These are phyloP conservation scores for Aspergillus fumigatiaffinis DNA, from an alignment of 2,329 filamentous ascomycete species.

Conservation along the genomic window DNA sequence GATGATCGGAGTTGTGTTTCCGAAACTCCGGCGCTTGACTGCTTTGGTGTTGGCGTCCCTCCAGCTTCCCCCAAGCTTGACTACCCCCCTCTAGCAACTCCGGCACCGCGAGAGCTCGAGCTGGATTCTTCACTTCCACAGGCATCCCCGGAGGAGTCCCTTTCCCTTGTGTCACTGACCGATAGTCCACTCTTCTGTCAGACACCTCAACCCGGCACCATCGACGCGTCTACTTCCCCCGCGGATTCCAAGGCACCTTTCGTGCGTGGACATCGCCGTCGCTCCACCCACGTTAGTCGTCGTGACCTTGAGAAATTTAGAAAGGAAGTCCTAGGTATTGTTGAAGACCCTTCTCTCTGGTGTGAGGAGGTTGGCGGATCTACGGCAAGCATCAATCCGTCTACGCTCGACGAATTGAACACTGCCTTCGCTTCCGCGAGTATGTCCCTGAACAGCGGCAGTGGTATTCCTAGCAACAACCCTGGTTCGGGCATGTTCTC, in stretches of 20 bases:
- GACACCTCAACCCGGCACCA: slow-evolving; percentile 23
- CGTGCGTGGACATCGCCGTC: slow-evolving; percentile 39
- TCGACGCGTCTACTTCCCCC: slow-evolving; percentile 26
- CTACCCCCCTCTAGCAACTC: not conserved
- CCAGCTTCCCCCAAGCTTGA: not conserved
- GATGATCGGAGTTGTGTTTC: slow-evolving; percentile 13
- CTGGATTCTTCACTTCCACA: not conserved
- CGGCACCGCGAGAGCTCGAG: not conserved
- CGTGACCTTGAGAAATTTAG: slow-evolving; percentile 37
- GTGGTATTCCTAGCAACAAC: slow-evolving; percentile 24
- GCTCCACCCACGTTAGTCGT: slow-evolving; percentile 39
- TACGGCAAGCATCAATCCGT: slow-evolving; percentile 17
- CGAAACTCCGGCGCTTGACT: slow-evolving; percentile 21
- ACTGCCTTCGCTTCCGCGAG: slow-evolving; percentile 31
- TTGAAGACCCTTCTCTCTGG: slow-evolving; percentile 26
- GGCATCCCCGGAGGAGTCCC: not conserved
- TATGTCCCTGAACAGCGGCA: slow-evolving; percentile 34
- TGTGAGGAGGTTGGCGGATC: slow-evolving; percentile 28
- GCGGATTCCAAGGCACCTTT: slow-evolving; percentile 32
- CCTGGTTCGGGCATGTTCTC: slow-evolving; percentile 28
- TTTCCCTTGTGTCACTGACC: not conserved
- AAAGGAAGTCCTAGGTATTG: slow-evolving; percentile 30
- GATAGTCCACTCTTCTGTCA: slow-evolving; percentile 5
- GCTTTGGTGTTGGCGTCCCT: slow-evolving; percentile 11
- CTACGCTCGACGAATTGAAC: slow-evolving; percentile 30